phyloP scores from a whole-genome alignment of 176 grass and related monocot species.

The Avena atlantica region DNA sequence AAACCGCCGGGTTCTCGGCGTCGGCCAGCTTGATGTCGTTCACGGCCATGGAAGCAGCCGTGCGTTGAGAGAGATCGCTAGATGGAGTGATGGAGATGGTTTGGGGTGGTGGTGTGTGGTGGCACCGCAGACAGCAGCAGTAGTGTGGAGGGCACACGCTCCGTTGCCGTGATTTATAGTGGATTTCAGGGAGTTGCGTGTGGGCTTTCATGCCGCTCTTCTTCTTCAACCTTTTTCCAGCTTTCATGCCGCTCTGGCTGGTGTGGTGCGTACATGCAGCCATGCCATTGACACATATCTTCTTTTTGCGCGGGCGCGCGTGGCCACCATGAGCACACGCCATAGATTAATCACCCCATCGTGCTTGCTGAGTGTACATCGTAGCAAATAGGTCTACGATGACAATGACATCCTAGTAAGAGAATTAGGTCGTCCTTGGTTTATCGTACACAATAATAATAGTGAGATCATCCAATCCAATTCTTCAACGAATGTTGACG shows the following conservation, averaged over 20 bases:
- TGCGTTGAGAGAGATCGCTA: too few species aligned
- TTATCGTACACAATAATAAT: too few species aligned
- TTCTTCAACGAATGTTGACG: too few species aligned
- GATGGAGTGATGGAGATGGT: background rate
- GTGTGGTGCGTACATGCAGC: conserved; percentile 25
- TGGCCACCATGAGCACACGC: background rate
- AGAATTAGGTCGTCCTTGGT: too few species aligned
- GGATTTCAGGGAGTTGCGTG: conserved; percentile 3
- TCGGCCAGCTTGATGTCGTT: conserved; percentile 22
- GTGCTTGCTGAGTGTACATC: conserved; percentile 16
- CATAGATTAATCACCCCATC: background rate
- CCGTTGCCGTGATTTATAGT: conserved; percentile 53
- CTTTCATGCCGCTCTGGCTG: conserved; percentile 25
- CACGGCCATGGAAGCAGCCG: conserved; percentile 26
- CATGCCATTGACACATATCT: background rate
- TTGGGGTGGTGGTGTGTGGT: background rate
- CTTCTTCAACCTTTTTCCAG: background rate
- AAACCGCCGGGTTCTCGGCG: conserved; percentile 41
- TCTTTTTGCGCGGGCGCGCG: background rate
- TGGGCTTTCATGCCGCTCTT: conserved; percentile 18
- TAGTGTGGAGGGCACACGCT: conserved; percentile 72
- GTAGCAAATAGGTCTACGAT: too few species aligned
- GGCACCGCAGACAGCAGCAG: background rate
- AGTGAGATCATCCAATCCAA: too few species aligned
- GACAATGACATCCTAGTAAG: too few species aligned